Evolutionary conservation across 2,329 filamentous ascomycete species (phyloP).

Genomic region (Tolypocladium ovalisporum): DNA sequence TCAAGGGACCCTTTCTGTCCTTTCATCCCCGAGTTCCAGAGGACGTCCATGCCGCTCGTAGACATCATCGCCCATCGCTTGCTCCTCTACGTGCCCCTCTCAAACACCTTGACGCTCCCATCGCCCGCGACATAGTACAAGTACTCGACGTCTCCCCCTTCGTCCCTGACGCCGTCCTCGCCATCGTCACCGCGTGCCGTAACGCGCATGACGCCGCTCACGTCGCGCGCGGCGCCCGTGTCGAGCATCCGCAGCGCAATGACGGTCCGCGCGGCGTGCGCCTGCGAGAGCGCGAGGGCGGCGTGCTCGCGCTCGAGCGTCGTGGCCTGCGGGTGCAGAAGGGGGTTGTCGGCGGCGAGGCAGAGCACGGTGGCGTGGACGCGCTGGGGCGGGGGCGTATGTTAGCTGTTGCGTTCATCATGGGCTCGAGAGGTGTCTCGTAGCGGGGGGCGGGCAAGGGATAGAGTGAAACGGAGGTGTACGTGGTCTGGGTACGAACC

Average conservation of each 20-base stretch:
- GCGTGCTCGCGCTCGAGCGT: slow-evolving; percentile 61
- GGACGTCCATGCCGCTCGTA: not conserved
- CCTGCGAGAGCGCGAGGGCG: slow-evolving; percentile 57
- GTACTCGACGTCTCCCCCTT: slow-evolving; percentile 49
- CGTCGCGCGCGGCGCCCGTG: slow-evolving; percentile 80
- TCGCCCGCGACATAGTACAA: slow-evolving; percentile 74
- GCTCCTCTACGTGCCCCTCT: slow-evolving; percentile 44
- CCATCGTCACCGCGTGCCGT: slow-evolving; percentile 41
- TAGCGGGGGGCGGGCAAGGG: not conserved
- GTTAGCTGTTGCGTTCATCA: not conserved
- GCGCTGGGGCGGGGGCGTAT: slow-evolving; percentile 25
- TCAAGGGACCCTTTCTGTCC: not conserved
- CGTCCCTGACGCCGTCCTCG: slow-evolving; percentile 4
- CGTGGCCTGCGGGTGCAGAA: slow-evolving; percentile 51
- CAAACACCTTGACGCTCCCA: slow-evolving; percentile 73
- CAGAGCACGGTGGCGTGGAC: slow-evolving; percentile 57
- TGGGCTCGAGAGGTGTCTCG: not conserved
- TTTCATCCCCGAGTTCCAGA: not conserved
- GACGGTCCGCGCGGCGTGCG: slow-evolving; percentile 64
- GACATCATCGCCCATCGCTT: not conserved
- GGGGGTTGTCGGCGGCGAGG: slow-evolving; percentile 61
- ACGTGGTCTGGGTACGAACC: slow-evolving; percentile 38
- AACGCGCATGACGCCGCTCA: slow-evolving; percentile 76
- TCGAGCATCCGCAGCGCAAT: slow-evolving; percentile 67
- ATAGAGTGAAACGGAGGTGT: not conserved